A percentile compares a stretch with the other conserved stretches of the same genome.
These are phyloP conservation scores for Chlorella variabilis DNA, from an alignment of 163 green algal species.

Conservation along the genomic window DNA sequence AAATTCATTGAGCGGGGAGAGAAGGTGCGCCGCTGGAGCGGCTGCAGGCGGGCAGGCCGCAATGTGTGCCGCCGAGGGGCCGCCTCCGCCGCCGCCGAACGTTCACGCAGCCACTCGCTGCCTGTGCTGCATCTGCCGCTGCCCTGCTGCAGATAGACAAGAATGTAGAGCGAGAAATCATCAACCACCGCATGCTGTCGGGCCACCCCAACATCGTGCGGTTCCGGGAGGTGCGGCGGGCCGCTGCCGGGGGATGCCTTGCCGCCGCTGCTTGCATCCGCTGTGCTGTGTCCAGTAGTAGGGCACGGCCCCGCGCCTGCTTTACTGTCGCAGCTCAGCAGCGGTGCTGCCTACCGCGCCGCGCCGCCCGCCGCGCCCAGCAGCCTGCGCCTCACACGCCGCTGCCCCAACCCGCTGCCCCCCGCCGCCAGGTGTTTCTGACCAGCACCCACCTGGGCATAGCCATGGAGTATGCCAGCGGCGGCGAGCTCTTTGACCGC, in stretches of 20 bases:
- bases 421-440: conserved; percentile 74
- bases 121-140: no score
- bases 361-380: no score
- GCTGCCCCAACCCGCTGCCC: no score
- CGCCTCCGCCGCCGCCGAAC: background rate
- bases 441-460: conserved; percentile 93
- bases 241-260: no score
- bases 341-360: no score
- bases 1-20: conserved; percentile 96
- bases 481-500: conserved; percentile 95
- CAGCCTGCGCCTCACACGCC: no score
- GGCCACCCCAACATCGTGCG: conserved; percentile 95
- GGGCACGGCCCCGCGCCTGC: no score
- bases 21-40: conserved; percentile 63
- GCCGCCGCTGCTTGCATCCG: no score
- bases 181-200: conserved; percentile 92
- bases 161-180: conserved; percentile 93
- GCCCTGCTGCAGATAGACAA: conserved; percentile 83
- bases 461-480: conserved; percentile 97
- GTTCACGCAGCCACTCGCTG: background rate
- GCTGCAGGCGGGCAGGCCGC: background rate
- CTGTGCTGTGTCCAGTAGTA: no score
- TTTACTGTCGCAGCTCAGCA: no score
- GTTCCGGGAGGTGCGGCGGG: conserved; percentile 88
- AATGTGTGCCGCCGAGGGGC: background rate